Conservation (phyloP, 2,329 filamentous ascomycete species). For the Fusarium sp. region DNA sequence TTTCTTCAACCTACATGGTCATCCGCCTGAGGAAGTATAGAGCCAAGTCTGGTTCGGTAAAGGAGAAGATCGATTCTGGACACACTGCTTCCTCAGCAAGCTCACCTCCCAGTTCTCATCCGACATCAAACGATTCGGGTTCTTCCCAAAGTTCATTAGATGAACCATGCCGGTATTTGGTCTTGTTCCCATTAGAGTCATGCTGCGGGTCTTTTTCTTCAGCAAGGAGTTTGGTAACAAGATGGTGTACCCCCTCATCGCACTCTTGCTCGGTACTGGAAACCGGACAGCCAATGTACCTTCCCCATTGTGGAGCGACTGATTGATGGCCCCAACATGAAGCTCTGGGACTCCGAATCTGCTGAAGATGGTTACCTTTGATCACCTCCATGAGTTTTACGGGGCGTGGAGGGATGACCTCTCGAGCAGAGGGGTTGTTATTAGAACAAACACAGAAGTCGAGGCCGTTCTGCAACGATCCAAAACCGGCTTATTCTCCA, state of each 20-base stretch:
- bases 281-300: conserved; percentile 83
- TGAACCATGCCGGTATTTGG: conserved; percentile 74
- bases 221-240: conserved; percentile 79
- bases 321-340: conserved; percentile 72
- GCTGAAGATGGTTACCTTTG: conserved; percentile 78
- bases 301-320: conserved; percentile 75
- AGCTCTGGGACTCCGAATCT: conserved; percentile 73
- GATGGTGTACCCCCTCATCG: conserved; percentile 80
- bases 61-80: conserved; percentile 73
- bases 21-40: conserved; percentile 70
- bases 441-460: conserved; percentile 72
- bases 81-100: conserved; percentile 75
- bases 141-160: conserved; percentile 27
- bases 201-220: conserved; percentile 79
- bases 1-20: conserved; percentile 72
- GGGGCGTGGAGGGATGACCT: conserved; percentile 71
- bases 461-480: conserved; percentile 66
- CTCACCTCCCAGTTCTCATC: conserved; percentile 69
- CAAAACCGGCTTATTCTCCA: conserved; percentile 67
- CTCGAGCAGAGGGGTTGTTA: conserved; percentile 67
- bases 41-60: conserved; percentile 77
- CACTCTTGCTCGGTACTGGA: conserved; percentile 81
- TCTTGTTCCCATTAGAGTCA: conserved; percentile 73
- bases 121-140: conserved; percentile 55
- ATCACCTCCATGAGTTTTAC: conserved; percentile 74